Conservation (phyloP, 495 filamentous ascomycete species). For the Pyronema omphalodes region DNA sequence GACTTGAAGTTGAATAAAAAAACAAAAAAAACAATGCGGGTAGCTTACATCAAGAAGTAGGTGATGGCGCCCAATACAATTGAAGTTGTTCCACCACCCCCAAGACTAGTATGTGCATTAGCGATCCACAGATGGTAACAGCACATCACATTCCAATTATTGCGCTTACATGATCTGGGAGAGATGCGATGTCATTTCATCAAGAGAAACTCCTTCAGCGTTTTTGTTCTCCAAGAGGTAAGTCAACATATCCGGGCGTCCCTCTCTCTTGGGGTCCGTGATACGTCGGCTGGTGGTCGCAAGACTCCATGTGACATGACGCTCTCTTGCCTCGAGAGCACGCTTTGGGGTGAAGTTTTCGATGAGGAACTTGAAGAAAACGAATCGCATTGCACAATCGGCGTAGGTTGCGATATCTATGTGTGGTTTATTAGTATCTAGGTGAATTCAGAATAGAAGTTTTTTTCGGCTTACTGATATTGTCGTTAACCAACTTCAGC, state of each 20-base stretch:
- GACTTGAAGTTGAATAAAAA: not conserved
- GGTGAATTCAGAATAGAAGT: not conserved
- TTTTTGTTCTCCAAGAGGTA: not conserved
- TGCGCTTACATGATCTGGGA: not conserved
- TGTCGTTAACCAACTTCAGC: not conserved
- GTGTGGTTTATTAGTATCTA: not conserved
- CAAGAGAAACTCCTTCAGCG: not conserved
- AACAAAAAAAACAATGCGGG: not conserved
- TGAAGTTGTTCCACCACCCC: slow-evolving; percentile 39
- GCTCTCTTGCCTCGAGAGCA: not conserved
- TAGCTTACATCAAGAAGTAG: slow-evolving; percentile 23
- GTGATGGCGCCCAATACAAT: slow-evolving; percentile 33
- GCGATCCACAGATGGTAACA: not conserved
- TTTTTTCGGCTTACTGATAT: not conserved
- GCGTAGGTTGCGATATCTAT: not conserved
- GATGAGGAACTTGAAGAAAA: not conserved
- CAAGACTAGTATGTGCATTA: slow-evolving; percentile 17
- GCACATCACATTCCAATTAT: not conserved
- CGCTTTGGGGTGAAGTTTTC: not conserved
- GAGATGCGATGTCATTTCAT: not conserved
- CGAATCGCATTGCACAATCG: not conserved
- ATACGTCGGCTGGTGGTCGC: not conserved
- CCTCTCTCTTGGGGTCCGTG: not conserved
- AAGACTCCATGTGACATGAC: not conserved
- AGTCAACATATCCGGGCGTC: not conserved